A percentile compares a stretch with the other conserved stretches of the same genome.
These are phyloP conservation scores for Trametopsis cervina DNA, from an alignment of 768 basidiomycete genomes.

Conservation along the genomic window DNA sequence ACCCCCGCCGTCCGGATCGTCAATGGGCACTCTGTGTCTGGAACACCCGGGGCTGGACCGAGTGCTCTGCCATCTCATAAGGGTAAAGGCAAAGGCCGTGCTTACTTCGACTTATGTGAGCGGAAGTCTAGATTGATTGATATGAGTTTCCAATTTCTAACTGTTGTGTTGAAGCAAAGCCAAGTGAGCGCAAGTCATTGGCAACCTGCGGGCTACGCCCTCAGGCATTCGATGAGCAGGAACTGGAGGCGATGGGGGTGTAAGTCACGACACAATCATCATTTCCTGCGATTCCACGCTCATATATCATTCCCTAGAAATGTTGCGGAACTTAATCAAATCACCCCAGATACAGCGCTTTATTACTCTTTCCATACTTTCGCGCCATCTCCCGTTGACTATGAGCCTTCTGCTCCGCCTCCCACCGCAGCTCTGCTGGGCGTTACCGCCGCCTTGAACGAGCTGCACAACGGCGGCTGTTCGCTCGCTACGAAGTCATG, in stretches of 20 bases:
- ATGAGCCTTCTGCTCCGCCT: slow-evolving; percentile 3
- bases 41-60: not conserved
- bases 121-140: not conserved
- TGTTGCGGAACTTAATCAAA: slow-evolving; percentile 41
- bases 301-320: slow-evolving; percentile 33
- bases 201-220: slow-evolving; percentile 15
- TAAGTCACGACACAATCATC: slow-evolving; percentile 8
- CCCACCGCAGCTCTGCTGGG: slow-evolving; percentile 31
- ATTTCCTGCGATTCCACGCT: not conserved
- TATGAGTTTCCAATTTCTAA: not conserved
- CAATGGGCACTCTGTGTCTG: too few relatives aligned
- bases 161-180: slow-evolving; percentile 8
- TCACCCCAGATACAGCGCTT: slow-evolving; percentile 46
- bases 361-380: slow-evolving; percentile 50
- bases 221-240: slow-evolving; percentile 13
- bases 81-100: slow-evolving; percentile 16
- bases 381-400: slow-evolving; percentile 9
- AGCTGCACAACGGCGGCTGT: slow-evolving; percentile 55
- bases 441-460: slow-evolving; percentile 45
- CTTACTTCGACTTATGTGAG: slow-evolving; percentile 4
- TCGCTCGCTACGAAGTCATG: slow-evolving; percentile 64
- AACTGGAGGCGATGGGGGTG: slow-evolving; percentile 21
- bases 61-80: not conserved
- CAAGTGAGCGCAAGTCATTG: slow-evolving; percentile 13
- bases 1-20: not conserved